Evolutionary conservation across 1,284 basidiomycete species (phyloP).

Genomic region (Tilletia indica): DNA sequence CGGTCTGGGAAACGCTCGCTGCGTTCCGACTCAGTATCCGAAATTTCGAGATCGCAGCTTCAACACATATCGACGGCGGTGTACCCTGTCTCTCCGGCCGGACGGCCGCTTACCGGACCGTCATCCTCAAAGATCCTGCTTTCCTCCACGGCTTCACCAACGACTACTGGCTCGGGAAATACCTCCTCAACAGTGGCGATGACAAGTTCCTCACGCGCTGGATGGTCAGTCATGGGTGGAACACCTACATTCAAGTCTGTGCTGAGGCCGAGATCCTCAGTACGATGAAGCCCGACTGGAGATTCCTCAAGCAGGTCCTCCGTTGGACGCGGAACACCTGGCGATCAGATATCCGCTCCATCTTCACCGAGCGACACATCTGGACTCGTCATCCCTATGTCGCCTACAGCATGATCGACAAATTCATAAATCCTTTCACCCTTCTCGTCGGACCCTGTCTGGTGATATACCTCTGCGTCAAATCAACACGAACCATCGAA

Average conservation of each 20-base stretch:
- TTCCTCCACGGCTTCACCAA: conserved; percentile 88
- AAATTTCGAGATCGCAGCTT: conserved; percentile 83
- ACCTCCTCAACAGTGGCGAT: conserved; percentile 54
- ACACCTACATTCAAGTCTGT: conserved; percentile 85
- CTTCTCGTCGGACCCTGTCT: conserved; percentile 77
- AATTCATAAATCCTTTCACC: conserved; percentile 84
- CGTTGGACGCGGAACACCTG: conserved; percentile 91
- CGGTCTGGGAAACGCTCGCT: conserved; percentile 87
- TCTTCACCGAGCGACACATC: conserved; percentile 81
- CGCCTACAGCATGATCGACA: conserved; percentile 88
- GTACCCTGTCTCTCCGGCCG: conserved; percentile 85
- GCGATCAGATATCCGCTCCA: conserved; percentile 78
- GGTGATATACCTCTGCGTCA: conserved; percentile 72
- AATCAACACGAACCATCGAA: conserved; percentile 69
- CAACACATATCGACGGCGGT: conserved; percentile 87
- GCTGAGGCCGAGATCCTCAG: conserved; percentile 82
- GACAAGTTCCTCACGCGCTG: conserved; percentile 93
- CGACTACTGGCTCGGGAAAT: conserved; percentile 74
- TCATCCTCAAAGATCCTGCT: conserved; percentile 88
- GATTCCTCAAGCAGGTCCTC: conserved; percentile 86
- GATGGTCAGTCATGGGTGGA: conserved; percentile 93
- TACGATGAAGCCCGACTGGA: conserved; percentile 94
- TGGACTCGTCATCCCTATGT: conserved; percentile 88
- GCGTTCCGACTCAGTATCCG: conserved; percentile 86
- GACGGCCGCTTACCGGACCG: conserved; percentile 84